Base-by-base conservation (phyloP, 352 stramenopile genomes). In the Phytophthora podocarpi region DNA sequence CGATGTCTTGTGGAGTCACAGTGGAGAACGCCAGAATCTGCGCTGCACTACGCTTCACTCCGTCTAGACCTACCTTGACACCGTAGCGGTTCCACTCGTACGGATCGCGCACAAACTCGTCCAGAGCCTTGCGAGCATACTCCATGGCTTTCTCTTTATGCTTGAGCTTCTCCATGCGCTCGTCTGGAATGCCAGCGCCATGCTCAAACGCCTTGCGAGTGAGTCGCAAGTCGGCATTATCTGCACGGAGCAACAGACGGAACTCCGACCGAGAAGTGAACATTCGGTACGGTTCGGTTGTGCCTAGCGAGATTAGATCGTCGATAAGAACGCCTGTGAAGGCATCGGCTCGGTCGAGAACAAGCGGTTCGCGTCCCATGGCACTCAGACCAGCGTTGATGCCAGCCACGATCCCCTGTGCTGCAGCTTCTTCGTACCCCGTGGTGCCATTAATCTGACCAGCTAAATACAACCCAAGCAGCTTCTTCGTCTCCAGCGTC, bases 401-500 rank as follows among this genome's bases (percentile, higher is more conserved):
- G 21, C 98, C 98, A 5, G 98, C 98, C 21, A 99, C 75, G 34
- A 99, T 91, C 23, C 98, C 98, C 66, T 99, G 97, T 0, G 97
- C 98, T 3, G 90, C 98, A 5, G 98, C 98, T 78, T 99, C 98
- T 87, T 99, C 98, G 78, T 99, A 99, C 10, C 98, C 98, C 0
- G 98, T 99, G 10, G 98, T 99, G 31, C 98, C 97, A 71, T 98
- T 99, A 72, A 99, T 99, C 80, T 99, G 97, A 8, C 98, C 98
- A 0, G 98, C 97, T 13, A 99, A 79, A 70, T 96, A 99, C 31
- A 99, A 71, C 7, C 85, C 85, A 20, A 54, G 50, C 36, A 98
- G 91, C 56, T 90, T 84, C 72, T 98, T 98, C 5, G 95, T 98
- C 80, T 99, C 96, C 10, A 99, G 78, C 18, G 95, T 98, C 40